Percentiles rank a stretch among this genome's conserved stretches.
Conservation (phyloP, 768 basidiomycete genomes). For the Asterophora parasitica region DNA sequence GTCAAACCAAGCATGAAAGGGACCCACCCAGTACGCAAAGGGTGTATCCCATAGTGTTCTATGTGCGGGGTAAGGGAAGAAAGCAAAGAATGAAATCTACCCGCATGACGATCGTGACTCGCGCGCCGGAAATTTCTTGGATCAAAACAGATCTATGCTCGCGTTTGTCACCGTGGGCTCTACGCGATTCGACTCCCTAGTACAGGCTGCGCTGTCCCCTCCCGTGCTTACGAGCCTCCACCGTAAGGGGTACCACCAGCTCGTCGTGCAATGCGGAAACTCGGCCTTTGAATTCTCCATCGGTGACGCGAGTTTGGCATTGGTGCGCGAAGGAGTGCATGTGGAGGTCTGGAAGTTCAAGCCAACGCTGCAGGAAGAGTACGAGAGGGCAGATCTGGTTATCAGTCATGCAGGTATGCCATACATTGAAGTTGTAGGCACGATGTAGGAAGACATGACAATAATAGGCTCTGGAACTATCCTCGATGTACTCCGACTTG, state of each 20-base stretch:
- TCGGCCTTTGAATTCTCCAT: slow-evolving; percentile 41
- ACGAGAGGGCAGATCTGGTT: slow-evolving; percentile 66
- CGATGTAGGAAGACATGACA: slow-evolving; percentile 26
- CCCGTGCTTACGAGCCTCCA: slow-evolving; percentile 53
- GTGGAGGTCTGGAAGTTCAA: slow-evolving; percentile 75
- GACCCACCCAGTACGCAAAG: slow-evolving; percentile 76
- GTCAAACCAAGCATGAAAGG: slow-evolving; percentile 1
- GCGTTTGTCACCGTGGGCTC: slow-evolving; percentile 88
- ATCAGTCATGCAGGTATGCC: slow-evolving; percentile 90
- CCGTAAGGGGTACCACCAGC: slow-evolving; percentile 47
- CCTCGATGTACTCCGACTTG: slow-evolving; percentile 73
- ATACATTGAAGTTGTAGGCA: not conserved
- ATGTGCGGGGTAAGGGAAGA: slow-evolving; percentile 6
- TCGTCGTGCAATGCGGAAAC: slow-evolving; percentile 79
- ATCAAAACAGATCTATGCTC: slow-evolving; percentile 28
- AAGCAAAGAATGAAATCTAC: slow-evolving; percentile 8
- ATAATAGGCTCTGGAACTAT: slow-evolving; percentile 92
- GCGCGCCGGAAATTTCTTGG: slow-evolving; percentile 13
- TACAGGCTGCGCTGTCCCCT: slow-evolving; percentile 52
- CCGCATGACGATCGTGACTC: slow-evolving; percentile 16
- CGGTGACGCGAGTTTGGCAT: slow-evolving; percentile 20
- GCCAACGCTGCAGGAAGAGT: slow-evolving; percentile 62
- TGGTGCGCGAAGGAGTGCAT: slow-evolving; percentile 37
- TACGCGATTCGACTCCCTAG: slow-evolving; percentile 76
- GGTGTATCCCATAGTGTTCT: slow-evolving; percentile 75